A percentile compares a stretch with the other conserved stretches of the same genome.
Conservation (phyloP, 164 flowering plant genomes). For the Dillenia suffruticosa region DNA sequence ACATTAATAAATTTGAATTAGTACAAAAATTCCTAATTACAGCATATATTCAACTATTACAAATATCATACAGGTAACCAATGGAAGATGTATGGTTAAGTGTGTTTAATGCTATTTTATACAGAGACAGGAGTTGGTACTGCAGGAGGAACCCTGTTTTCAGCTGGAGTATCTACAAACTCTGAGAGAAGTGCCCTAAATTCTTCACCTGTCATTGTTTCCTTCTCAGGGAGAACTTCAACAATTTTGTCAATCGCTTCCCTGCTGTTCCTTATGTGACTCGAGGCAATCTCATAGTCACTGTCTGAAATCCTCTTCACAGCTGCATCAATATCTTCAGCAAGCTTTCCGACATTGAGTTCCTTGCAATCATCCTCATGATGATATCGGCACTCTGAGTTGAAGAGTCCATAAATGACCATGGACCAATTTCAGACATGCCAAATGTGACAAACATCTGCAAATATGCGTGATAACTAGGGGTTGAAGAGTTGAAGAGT, state of each 20-base stretch:
- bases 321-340: constrained; percentile 78
- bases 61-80: not conserved
- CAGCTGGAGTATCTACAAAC: constrained; percentile 77
- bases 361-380: constrained; percentile 92
- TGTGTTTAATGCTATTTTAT: constrained; percentile 17
- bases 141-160: constrained; percentile 66
- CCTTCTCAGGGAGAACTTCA: constrained; percentile 79
- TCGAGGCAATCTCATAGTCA: constrained; percentile 73
- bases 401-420: constrained; percentile 83
- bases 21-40: too few species aligned
- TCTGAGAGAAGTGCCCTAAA: constrained; percentile 79
- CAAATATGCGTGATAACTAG: constrained; percentile 8
- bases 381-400: constrained; percentile 70
- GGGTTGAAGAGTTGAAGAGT: not conserved
- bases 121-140: constrained; percentile 53
- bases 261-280: constrained; percentile 66
- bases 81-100: not conserved
- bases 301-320: constrained; percentile 61
- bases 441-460: constrained; percentile 89
- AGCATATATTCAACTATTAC: too few species aligned
- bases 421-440: constrained; percentile 90
- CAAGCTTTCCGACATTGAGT: constrained; percentile 89
- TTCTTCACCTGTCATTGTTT: constrained; percentile 78
- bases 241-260: constrained; percentile 91
- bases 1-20: too few species aligned